Base-by-base conservation (phyloP, 1,284 basidiomycete genomes). In the Puccinia novopanici region DNA sequence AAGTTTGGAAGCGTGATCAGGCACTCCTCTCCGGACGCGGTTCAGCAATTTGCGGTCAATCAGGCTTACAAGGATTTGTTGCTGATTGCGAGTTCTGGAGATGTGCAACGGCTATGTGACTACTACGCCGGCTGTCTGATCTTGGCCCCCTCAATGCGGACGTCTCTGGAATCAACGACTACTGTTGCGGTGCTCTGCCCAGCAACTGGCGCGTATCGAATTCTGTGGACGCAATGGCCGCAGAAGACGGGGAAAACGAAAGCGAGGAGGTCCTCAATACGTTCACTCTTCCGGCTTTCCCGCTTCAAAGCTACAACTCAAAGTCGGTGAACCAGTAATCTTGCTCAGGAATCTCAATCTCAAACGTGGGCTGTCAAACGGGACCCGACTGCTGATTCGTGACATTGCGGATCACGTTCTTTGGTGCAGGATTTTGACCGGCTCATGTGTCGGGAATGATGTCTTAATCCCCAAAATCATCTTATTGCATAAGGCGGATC, bases 331-430 rank as follows among this genome's bases (percentile, higher is more conserved):
- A 2, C 30, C 55, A 8, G 55, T 75, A 5, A 24, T 75, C 17
- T 15, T 75, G 0, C 55, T 75, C 9, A 3, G 72, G 22, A 75
- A 75, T n/a, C 19, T 75, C 17, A 61, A 75, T 37, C 17, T 61
- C 17, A 22, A 27, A 8, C 13, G 19, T 22, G 72, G 72, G 0
- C 52, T 61, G 3, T 40, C 30, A 15, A 61, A 61, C 40, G 55
- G 72, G 2, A 75, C 55, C 2, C 27, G 37, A 15, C 10, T 61
- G 17, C 2, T 75, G 6, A 48, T 75, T 13, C 37, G 5, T 0
- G 40, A 61, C 34, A 59, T 75, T 17, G 9, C 55, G 19, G 24
- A 37, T 4, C 19, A 75, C 13, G 50, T 59, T 12, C 24, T 65
- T 5, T 37, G 27, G 19, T 10, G 9, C 17, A 65, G 30, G 12